Base-by-base conservation (phyloP, 805 yeast species). In the Zygosaccharomyces rouxii region DNA sequence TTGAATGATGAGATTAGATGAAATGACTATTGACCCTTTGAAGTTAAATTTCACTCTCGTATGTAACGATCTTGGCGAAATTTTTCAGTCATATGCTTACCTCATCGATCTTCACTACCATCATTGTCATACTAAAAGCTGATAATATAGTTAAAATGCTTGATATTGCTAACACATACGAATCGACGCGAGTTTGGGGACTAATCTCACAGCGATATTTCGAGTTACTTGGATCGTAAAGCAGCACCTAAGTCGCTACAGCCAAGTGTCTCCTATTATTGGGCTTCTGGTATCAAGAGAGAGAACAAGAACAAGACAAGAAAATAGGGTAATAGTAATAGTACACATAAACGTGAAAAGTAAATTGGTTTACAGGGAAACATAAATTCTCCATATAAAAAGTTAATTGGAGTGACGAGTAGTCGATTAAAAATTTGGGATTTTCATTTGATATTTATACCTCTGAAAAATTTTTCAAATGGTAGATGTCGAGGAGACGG, bases 341-440 rank as follows among this genome's bases (percentile, higher is more conserved):
- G 41, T 33, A 31, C 46, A 40, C 28, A 31, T 18, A 39, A 44
- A 50, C 9, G 5, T 25, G 44, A 44, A 55, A 55, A 55, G 47
- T 42, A 51, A 55, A 55, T 44, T 55, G 52, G 54, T 54, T 40
- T 54, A 47, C 45, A 48, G 47, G 33, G 22, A 51, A 56, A 55
- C 50, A 55, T 49, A 48, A n/a, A n/a, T n/a, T n/a, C n/a, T n/a
- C n/a, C n/a, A n/a, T n/a, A n/a, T n/a, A n/a, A n/a, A n/a, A n/a
- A n/a, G n/a, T n/a, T 22, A 28, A 14, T 42, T 14, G 3, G n/a
- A 14, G 29, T 11, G 37, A 5, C 7, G 26, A 23, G 35, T n/a
- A 21, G 23, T 28, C 28, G 29, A n/a, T 14, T 16, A 48, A 39
- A 48, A 45, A 38, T 51, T 46, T 14, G 44, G 44, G n/a, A 41